Percentiles rank a stretch among this genome's conserved stretches.
Conservation (phyloP, 2,329 filamentous ascomycete species). For the Onygenales sp. region DNA sequence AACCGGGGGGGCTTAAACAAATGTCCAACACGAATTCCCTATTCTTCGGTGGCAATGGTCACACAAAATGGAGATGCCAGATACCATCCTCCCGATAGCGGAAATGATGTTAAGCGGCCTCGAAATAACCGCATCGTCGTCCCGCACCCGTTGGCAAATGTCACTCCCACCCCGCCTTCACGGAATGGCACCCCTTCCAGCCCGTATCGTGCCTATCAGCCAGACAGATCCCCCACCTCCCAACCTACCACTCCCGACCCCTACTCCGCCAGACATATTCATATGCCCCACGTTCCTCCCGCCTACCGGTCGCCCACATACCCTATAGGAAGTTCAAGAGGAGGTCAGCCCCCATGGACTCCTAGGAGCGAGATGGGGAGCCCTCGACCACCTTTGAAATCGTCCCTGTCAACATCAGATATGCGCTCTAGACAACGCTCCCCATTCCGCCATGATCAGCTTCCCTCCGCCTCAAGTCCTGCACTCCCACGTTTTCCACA, state of each 20-base stretch:
- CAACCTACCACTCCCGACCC: slow-evolving; percentile 3
- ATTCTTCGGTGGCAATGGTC: slow-evolving; percentile 34
- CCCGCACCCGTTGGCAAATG: slow-evolving; percentile 9
- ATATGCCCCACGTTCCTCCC: not conserved
- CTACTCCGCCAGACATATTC: slow-evolving; percentile 1
- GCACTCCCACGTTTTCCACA: slow-evolving; percentile 23
- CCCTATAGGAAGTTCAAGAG: not conserved
- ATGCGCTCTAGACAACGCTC: slow-evolving; percentile 18
- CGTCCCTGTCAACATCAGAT: slow-evolving; percentile 27
- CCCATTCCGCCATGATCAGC: slow-evolving; percentile 6
- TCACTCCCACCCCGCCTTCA: not conserved
- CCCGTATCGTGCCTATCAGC: not conserved
- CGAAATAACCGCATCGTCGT: slow-evolving; percentile 15
- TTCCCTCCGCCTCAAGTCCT: slow-evolving; percentile 1
- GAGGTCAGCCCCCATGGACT: not conserved
- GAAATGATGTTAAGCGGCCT: slow-evolving; percentile 12
- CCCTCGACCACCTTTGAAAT: slow-evolving; percentile 3
- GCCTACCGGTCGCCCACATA: slow-evolving; percentile 5
- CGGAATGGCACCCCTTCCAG: not conserved
- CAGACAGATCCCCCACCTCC: not conserved
- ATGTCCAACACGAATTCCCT: slow-evolving; percentile 31
- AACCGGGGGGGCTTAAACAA: slow-evolving; percentile 19
- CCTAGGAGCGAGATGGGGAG: not conserved
- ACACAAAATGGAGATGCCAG: slow-evolving; percentile 31
- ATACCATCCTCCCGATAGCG: slow-evolving; percentile 23